These are phyloP conservation scores for Diaporthe longicolla DNA, from an alignment of 2,329 filamentous ascomycete genomes.

Conservation along the genomic window DNA sequence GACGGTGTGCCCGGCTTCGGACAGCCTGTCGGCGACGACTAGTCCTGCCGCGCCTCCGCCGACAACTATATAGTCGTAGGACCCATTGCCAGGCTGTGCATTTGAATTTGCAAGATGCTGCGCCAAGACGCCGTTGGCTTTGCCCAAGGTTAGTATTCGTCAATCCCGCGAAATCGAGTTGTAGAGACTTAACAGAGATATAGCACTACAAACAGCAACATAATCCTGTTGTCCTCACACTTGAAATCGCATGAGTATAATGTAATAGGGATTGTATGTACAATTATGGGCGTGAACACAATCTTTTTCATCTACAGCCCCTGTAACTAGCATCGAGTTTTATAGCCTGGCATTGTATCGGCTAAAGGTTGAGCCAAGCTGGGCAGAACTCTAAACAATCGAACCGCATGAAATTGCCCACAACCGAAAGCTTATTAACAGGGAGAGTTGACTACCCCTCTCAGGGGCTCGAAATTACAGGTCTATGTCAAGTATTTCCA, in stretches of 20 bases:
- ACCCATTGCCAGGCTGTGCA: slow-evolving; percentile 52
- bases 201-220: neutral
- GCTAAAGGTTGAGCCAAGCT: neutral
- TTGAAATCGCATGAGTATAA: too few species aligned
- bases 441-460: neutral
- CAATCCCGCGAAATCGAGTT: too few species aligned
- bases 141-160: neutral
- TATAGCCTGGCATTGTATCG: neutral
- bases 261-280: too few species aligned
- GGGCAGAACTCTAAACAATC: neutral
- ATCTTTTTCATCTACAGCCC: neutral
- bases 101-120: slow-evolving; percentile 22
- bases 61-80: slow-evolving; percentile 72
- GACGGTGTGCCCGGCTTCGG: slow-evolving; percentile 75
- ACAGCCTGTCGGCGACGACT: slow-evolving; percentile 72
- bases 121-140: neutral
- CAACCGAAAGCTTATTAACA: neutral
- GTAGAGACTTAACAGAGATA: neutral
- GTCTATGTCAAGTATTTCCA: neutral
- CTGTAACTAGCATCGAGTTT: neutral
- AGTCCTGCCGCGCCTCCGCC: slow-evolving; percentile 75
- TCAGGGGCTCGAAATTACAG: neutral
- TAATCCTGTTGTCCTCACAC: neutral
- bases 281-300: neutral
- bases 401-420: neutral